phyloP scores from a whole-genome alignment of 257 asterid genomes.

The Anisodus tanguticus region DNA sequence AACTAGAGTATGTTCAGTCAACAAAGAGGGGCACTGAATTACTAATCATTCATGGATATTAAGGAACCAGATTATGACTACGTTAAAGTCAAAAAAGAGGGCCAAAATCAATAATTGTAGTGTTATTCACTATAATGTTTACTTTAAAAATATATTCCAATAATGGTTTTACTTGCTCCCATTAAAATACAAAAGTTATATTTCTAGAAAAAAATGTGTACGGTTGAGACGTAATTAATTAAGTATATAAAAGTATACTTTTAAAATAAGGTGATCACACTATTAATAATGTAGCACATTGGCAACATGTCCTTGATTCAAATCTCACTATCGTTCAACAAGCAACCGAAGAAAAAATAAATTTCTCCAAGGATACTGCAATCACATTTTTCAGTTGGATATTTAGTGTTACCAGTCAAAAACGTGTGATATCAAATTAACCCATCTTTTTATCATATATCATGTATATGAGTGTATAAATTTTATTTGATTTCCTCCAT shows the following conservation, averaged over 20 bases:
- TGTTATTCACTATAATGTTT: background rate
- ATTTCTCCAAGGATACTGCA: background rate
- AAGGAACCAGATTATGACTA: background rate
- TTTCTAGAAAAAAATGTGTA: background rate
- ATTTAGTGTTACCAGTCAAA: background rate
- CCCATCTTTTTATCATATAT: background rate
- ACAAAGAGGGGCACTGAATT: constrained; percentile 7
- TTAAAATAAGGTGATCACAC: background rate
- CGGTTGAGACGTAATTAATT: background rate
- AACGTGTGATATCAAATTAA: background rate
- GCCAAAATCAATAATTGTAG: background rate
- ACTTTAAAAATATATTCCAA: background rate
- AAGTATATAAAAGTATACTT: background rate
- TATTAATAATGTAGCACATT: background rate
- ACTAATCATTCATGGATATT: background rate
- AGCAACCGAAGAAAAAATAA: background rate
- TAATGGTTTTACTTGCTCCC: background rate
- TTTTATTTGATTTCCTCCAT: background rate
- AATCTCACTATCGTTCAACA: background rate
- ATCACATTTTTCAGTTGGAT: constrained; percentile 16
- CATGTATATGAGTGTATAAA: background rate
- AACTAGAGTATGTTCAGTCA: background rate
- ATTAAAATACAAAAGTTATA: background rate
- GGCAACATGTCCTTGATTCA: background rate
- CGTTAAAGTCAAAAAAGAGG: background rate